Evolutionary conservation across 768 basidiomycete species (phyloP).

Genomic region (Russula griseocarnosa): DNA sequence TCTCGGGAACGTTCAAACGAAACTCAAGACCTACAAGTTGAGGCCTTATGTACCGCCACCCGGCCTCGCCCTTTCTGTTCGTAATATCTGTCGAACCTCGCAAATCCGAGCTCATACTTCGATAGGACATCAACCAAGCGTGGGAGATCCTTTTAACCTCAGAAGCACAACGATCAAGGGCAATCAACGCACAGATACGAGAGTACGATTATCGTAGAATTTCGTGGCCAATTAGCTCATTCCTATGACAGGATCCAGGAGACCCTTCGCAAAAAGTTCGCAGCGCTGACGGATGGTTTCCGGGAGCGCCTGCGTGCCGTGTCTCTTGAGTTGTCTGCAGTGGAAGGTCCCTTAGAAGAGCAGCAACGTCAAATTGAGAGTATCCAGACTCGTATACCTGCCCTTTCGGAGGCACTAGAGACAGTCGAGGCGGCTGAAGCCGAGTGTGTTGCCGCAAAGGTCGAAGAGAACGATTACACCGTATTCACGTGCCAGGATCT

Average conservation of each 20-base stretch:
- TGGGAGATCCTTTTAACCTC: conserved; percentile 72
- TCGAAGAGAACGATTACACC: conserved; percentile 96
- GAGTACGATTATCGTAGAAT: conserved; percentile 50
- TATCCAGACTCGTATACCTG: conserved; percentile 65
- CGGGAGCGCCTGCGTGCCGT: conserved; percentile 62
- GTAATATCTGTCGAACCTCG: conserved; percentile 24
- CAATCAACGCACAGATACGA: conserved; percentile 87
- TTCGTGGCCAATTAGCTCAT: not conserved
- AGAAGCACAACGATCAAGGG: conserved; percentile 72
- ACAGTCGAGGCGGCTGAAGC: conserved; percentile 60
- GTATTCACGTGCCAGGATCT: conserved; percentile 86
- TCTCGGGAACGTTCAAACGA: conserved; percentile 91
- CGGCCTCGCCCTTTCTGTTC: conserved; percentile 59
- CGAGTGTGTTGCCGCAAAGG: conserved; percentile 80
- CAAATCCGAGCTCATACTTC: conserved; percentile 1
- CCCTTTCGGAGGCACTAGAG: conserved; percentile 53
- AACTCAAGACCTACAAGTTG: conserved; percentile 85
- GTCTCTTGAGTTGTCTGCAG: conserved; percentile 65
- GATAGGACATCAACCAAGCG: conserved; percentile 66
- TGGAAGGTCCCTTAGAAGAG: conserved; percentile 76
- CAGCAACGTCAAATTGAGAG: conserved; percentile 67
- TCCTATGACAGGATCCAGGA: conserved; percentile 67
- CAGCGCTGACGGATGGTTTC: conserved; percentile 71
- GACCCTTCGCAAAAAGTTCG: conserved; percentile 68
- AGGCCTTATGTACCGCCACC: conserved; percentile 75